Conservation (phyloP, 225 moss, liverwort and hornwort species). For the Polytrichum formosum region DNA sequence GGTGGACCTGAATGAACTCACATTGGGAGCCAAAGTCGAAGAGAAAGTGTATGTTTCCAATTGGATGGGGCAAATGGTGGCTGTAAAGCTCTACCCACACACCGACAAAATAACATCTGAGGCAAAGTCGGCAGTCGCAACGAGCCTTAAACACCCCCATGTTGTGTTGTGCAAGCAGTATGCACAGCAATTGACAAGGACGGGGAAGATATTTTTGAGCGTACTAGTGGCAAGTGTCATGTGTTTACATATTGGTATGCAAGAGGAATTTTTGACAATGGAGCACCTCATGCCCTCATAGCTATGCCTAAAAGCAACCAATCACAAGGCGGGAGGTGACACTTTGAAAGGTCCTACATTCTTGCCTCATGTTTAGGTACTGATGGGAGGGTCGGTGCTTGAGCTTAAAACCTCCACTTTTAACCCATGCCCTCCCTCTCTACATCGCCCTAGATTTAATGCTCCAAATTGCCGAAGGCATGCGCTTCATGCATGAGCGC, state of each 20-base stretch:
- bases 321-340: too few relatives aligned
- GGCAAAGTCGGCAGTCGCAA: neutral
- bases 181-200: neutral
- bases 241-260: too few relatives aligned
- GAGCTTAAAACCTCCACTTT: too few relatives aligned
- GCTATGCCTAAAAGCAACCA: too few relatives aligned
- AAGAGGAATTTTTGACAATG: too few relatives aligned
- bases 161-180: neutral
- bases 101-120: neutral
- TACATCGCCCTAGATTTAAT: neutral
- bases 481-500: neutral
- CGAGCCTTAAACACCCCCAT: neutral
- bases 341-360: too few relatives aligned
- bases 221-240: too few relatives aligned
- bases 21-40: neutral
- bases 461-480: constrained; percentile 1
- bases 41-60: neutral
- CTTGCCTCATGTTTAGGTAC: too few relatives aligned
- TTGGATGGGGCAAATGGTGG: neutral
- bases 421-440: neutral
- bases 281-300: too few relatives aligned
- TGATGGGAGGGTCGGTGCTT: too few relatives aligned
- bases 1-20: neutral
- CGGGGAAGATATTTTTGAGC: too few relatives aligned
- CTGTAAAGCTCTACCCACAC: neutral